A percentile compares a stretch with the other conserved stretches of the same genome.
Evolutionary conservation across 2,329 filamentous ascomycete genomes (phyloP).

Genomic region (Penicillium sp.): DNA sequence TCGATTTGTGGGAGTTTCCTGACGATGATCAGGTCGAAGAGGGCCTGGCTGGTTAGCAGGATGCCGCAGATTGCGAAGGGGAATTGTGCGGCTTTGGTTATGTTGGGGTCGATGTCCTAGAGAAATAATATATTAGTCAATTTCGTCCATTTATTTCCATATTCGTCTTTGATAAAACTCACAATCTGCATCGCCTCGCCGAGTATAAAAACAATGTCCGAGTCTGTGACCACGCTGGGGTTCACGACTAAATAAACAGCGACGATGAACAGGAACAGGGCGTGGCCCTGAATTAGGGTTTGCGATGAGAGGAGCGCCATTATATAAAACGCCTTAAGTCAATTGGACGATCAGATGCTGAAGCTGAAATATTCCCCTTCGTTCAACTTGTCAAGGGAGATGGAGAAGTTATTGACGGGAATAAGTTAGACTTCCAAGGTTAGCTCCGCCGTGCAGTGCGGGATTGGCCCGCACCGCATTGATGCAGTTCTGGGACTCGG

Average conservation of each 20-base stretch:
- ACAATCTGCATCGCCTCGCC: conserved; percentile 82
- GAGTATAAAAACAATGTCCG: conserved; percentile 74
- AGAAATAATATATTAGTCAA: background rate
- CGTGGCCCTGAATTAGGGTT: conserved; percentile 75
- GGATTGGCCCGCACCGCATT: background rate
- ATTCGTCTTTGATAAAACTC: conserved; percentile 17
- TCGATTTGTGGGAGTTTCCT: conserved; percentile 57
- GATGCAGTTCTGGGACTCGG: background rate
- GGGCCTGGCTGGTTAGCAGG: conserved; percentile 62
- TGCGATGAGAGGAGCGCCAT: conserved; percentile 81
- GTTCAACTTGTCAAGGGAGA: background rate
- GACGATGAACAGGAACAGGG: conserved; percentile 78
- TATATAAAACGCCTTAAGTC: background rate
- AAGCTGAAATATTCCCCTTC: too few species aligned
- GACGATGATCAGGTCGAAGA: conserved; percentile 64
- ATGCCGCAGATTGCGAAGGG: conserved; percentile 65
- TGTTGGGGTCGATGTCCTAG: conserved; percentile 56
- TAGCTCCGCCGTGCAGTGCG: background rate
- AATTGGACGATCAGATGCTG: background rate
- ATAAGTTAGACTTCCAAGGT: background rate
- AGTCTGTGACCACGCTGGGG: conserved; percentile 69
- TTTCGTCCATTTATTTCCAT: conserved; percentile 8
- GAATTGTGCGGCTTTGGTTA: conserved; percentile 65
- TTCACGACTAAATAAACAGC: conserved; percentile 78
- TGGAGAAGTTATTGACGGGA: too few species aligned